Percentiles rank a stretch among this genome's conserved stretches.
Conservation (phyloP, 495 filamentous ascomycete species). For the Neurospora discreta region DNA sequence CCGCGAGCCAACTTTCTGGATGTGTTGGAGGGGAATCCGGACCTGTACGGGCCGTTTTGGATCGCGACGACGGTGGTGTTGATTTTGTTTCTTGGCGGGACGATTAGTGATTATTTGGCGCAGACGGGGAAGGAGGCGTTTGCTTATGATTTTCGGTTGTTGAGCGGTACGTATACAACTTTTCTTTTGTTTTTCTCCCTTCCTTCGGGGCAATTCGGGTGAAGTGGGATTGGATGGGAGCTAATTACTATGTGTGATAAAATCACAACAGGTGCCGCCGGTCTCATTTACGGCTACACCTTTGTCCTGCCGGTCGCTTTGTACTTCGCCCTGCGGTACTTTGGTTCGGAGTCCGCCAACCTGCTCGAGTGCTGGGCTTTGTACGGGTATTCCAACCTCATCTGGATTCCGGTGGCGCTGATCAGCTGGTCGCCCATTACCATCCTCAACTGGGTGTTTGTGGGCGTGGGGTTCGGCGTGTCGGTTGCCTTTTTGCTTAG, state of each 20-base stretch:
- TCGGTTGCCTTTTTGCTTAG: constrained; percentile 79
- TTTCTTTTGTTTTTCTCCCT: neutral
- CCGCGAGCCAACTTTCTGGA: constrained; percentile 92
- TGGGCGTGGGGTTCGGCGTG: constrained; percentile 77
- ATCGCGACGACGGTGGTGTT: constrained; percentile 96
- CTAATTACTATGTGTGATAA: constrained; percentile 13
- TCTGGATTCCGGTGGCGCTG: constrained; percentile 92
- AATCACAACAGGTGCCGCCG: constrained; percentile 53
- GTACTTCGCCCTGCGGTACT: constrained; percentile 88
- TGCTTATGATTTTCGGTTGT: constrained; percentile 78
- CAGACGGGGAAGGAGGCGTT: constrained; percentile 29
- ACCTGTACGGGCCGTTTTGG: constrained; percentile 93
- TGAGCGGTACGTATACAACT: constrained; percentile 58
- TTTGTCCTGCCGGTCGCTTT: constrained; percentile 69
- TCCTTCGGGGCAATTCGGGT: neutral
- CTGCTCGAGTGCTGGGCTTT: constrained; percentile 87
- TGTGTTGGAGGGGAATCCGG: constrained; percentile 91
- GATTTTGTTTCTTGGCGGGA: constrained; percentile 89
- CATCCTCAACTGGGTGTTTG: constrained; percentile 87
- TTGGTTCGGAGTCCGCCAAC: constrained; percentile 77
- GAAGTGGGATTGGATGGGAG: neutral
- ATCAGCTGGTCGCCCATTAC: constrained; percentile 78
- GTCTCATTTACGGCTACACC: constrained; percentile 90
- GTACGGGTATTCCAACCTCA: constrained; percentile 90
- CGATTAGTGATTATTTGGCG: constrained; percentile 80